Conservation (phyloP, 345 rosid species). For the Arabidopsis thaliana region TAIR10.1 NC_003071.7:19489001-19489500, state of each 20-base stretch:
- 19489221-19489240: conserved; percentile 92
- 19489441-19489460: conserved; percentile 17
- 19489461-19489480: conserved; percentile 30
- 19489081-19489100: conserved; percentile 92
- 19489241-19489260: conserved; percentile 96
- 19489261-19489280: conserved; percentile 67
- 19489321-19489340: conserved; percentile 31
- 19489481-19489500: not conserved
- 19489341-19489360: conserved; percentile 29
- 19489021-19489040: not conserved
- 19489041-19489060: conserved; percentile 3
- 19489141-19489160: conserved; percentile 78
- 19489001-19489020: not conserved
- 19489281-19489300: conserved; percentile 61
- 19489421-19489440: not conserved
- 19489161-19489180: conserved; percentile 67
- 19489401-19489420: not conserved
- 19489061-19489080: conserved; percentile 48
- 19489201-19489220: conserved; percentile 87
- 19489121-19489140: conserved; percentile 67
- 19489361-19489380: conserved; percentile 16
- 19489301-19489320: conserved; percentile 25
- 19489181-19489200: conserved; percentile 94
- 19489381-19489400: conserved; percentile 19
- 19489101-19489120: conserved; percentile 83